Percentiles rank a stretch among this genome's conserved stretches.
phyloP scores from a whole-genome alignment of 768 basidiomycete species.

The Tubosaeta brunneosetosa region DNA sequence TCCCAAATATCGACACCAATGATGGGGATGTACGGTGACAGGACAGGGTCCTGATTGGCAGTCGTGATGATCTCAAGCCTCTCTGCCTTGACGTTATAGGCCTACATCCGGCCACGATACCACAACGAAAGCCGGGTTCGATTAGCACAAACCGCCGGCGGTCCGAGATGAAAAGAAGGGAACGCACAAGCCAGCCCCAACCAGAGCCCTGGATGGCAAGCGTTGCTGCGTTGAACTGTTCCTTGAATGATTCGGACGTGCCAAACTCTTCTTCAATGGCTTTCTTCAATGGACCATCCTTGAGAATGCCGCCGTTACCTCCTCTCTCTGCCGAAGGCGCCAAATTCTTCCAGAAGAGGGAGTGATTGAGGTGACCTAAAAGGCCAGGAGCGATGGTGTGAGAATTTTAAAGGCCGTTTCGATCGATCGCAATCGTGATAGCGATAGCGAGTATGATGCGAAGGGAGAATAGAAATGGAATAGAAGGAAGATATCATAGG shows the following conservation, averaged over 20 bases:
- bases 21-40: constrained; percentile 63
- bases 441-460: constrained; percentile 10
- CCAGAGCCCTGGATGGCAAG: constrained; percentile 88
- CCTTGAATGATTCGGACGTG: constrained; percentile 63
- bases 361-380: constrained; percentile 83
- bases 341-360: constrained; percentile 95
- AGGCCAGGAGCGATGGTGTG: background rate
- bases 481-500: background rate
- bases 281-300: constrained; percentile 59
- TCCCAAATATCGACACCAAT: constrained; percentile 96
- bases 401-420: background rate
- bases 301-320: constrained; percentile 57
- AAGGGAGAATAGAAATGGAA: background rate
- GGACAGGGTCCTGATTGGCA: constrained; percentile 91
- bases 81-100: constrained; percentile 60
- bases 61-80: constrained; percentile 87
- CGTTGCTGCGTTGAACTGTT: constrained; percentile 81
- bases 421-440: constrained; percentile 8
- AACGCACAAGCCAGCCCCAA: constrained; percentile 93
- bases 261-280: constrained; percentile 66
- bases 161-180: background rate
- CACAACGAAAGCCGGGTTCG: background rate
- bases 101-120: constrained; percentile 38
- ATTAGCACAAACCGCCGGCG: background rate
- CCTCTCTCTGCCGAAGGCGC: constrained; percentile 56